A percentile compares a stretch with the other conserved stretches of the same genome.
Conservation (phyloP, 805 yeast species). For the Scheffersomyces stipitis region DNA sequence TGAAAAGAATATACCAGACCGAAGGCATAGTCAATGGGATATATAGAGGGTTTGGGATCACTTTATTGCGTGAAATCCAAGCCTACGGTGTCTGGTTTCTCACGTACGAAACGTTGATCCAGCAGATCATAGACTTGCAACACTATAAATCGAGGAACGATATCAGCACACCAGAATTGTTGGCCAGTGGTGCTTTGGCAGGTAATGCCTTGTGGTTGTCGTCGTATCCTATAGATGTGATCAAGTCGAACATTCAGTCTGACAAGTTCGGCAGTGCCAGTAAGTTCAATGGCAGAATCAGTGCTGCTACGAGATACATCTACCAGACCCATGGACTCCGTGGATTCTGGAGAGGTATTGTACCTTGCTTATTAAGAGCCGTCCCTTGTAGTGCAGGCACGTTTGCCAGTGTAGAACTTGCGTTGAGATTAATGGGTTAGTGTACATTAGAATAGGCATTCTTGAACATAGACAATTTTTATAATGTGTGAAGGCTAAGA, state of each 20-base stretch:
- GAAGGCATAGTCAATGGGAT: constrained; percentile 51
- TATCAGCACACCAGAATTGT: constrained; percentile 54
- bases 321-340: constrained; percentile 41
- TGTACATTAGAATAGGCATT: too few species aligned
- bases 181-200: constrained; percentile 60
- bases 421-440: constrained; percentile 55
- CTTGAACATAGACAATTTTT: too few species aligned
- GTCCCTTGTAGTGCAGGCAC: constrained; percentile 73
- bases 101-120: constrained; percentile 59
- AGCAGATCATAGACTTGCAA: constrained; percentile 29
- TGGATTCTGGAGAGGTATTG: constrained; percentile 65
- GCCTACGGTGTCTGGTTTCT: constrained; percentile 77
- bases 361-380: constrained; percentile 59
- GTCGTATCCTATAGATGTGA: constrained; percentile 52
- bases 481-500: too few species aligned
- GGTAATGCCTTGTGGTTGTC: constrained; percentile 68
- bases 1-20: constrained; percentile 37
- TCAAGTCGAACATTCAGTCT: constrained; percentile 53
- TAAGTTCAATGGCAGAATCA: constrained; percentile 41
- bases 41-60: constrained; percentile 55
- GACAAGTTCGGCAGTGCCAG: constrained; percentile 47
- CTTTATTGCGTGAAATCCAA: constrained; percentile 60
- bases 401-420: constrained; percentile 72
- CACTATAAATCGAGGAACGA: constrained; percentile 44
- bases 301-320: constrained; percentile 39